Percentiles rank a stretch among this genome's conserved stretches.
Evolutionary conservation across 2,329 filamentous ascomycete genomes (phyloP).

Genomic region (Xylariomycetidae sp.): DNA sequence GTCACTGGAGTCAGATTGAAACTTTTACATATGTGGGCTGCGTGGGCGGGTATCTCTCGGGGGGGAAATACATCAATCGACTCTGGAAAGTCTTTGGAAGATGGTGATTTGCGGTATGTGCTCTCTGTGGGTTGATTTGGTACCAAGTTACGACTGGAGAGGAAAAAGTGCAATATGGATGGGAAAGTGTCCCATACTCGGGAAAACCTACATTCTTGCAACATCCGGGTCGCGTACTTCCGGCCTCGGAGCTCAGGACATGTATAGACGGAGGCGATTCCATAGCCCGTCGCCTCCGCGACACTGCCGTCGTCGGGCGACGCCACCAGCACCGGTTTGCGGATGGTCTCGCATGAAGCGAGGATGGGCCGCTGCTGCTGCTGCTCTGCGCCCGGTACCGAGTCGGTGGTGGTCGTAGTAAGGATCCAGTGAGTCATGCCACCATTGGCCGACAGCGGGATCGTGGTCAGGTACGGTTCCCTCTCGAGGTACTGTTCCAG

Average conservation of each 20-base stretch:
- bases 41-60: no score
- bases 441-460: constrained; percentile 53
- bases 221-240: constrained; percentile 76
- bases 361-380: constrained; percentile 44
- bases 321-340: constrained; percentile 52
- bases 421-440: constrained; percentile 63
- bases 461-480: constrained; percentile 52
- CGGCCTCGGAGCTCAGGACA: constrained; percentile 60
- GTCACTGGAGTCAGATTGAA: no score
- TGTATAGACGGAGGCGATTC: constrained; percentile 77
- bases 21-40: no score
- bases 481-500: constrained; percentile 54
- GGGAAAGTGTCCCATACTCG: no score
- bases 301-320: constrained; percentile 18
- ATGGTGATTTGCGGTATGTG: no score
- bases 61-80: no score
- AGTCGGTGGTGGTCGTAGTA: constrained; percentile 35
- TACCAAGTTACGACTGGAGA: no score
- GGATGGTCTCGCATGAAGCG: constrained; percentile 60
- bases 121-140: no score
- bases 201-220: no score
- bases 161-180: no score
- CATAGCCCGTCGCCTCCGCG: constrained; percentile 57
- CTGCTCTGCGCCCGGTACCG: constrained; percentile 25
- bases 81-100: no score